These are phyloP conservation scores for Magnusiomyces ingens DNA, from an alignment of 1,139 yeast species.

Conservation along the genomic window DNA sequence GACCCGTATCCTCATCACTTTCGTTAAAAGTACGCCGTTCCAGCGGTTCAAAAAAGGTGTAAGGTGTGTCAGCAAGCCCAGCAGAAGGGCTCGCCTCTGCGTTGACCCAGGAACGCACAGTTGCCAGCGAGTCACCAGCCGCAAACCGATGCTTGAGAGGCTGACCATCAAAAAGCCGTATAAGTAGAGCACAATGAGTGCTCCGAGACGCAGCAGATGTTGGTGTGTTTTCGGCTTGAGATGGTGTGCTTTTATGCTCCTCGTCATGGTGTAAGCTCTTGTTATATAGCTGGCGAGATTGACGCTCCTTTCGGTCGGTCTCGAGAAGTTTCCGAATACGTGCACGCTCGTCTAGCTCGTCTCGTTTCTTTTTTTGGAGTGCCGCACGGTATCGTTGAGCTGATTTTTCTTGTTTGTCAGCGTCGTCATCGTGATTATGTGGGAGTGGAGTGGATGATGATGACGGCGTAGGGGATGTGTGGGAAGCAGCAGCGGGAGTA, in stretches of 20 bases:
- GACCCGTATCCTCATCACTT: slow-evolving; percentile 43
- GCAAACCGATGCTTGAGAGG: slow-evolving; percentile 42
- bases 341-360: slow-evolving; percentile 45
- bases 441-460: neutral
- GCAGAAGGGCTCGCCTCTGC: slow-evolving; percentile 22
- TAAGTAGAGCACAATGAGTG: slow-evolving; percentile 40
- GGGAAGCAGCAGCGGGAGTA: slow-evolving; percentile 10
- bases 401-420: slow-evolving; percentile 7
- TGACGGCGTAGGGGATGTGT: neutral
- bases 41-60: slow-evolving; percentile 41
- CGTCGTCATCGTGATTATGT: slow-evolving; percentile 10
- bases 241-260: slow-evolving; percentile 11
- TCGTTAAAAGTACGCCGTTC: slow-evolving; percentile 43
- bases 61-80: slow-evolving; percentile 46
- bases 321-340: slow-evolving; percentile 47
- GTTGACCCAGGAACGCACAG: slow-evolving; percentile 62
- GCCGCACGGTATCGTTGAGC: slow-evolving; percentile 36
- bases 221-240: neutral
- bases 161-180: slow-evolving; percentile 51
- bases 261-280: slow-evolving; percentile 1
- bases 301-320: slow-evolving; percentile 47
- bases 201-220: neutral
- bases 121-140: slow-evolving; percentile 40
- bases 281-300: slow-evolving; percentile 9
- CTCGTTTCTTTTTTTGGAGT: slow-evolving; percentile 35